A percentile compares a stretch with the other conserved stretches of the same genome.
phyloP scores from a whole-genome alignment of 768 basidiomycete genomes.

The Serpula lacrymans region DNA sequence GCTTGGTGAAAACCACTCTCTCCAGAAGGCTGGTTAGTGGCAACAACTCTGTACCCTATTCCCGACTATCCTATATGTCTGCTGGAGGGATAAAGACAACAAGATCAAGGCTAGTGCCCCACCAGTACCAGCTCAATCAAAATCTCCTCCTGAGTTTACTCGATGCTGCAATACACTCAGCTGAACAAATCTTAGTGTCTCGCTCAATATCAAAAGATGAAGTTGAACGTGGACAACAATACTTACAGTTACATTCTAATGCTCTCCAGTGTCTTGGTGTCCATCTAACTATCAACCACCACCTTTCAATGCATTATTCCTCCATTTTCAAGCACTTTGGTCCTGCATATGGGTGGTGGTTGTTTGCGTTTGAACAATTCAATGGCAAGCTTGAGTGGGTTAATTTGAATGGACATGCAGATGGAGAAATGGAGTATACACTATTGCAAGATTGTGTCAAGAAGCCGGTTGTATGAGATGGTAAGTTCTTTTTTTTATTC shows the following conservation, averaged over 20 bases:
- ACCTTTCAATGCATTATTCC: not conserved
- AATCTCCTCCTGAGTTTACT: constrained; percentile 8
- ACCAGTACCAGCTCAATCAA: constrained; percentile 15
- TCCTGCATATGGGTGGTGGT: not conserved
- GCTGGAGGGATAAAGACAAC: constrained; percentile 20
- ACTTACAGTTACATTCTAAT: constrained; percentile 16
- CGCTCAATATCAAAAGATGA: constrained; percentile 19
- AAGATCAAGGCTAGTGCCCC: constrained; percentile 14
- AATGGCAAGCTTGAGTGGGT: not conserved
- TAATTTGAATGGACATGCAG: constrained; percentile 1
- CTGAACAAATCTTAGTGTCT: constrained; percentile 14
- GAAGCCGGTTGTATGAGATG: not conserved
- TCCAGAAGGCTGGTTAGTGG: constrained; percentile 34
- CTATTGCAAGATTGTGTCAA: not conserved
- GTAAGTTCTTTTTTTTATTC: no score
- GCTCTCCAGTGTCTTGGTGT: constrained; percentile 11
- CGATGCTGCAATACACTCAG: constrained; percentile 16
- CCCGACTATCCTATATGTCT: constrained; percentile 24
- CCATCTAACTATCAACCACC: constrained; percentile 1
- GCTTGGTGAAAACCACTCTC: constrained; percentile 29
- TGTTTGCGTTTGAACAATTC: not conserved
- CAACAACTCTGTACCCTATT: constrained; percentile 18
- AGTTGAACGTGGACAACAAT: constrained; percentile 18
- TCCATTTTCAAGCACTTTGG: not conserved
- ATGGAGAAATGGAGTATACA: not conserved